phyloP scores from a whole-genome alignment of 805 yeast species.

The Wickerhamomyces bisporus region DNA sequence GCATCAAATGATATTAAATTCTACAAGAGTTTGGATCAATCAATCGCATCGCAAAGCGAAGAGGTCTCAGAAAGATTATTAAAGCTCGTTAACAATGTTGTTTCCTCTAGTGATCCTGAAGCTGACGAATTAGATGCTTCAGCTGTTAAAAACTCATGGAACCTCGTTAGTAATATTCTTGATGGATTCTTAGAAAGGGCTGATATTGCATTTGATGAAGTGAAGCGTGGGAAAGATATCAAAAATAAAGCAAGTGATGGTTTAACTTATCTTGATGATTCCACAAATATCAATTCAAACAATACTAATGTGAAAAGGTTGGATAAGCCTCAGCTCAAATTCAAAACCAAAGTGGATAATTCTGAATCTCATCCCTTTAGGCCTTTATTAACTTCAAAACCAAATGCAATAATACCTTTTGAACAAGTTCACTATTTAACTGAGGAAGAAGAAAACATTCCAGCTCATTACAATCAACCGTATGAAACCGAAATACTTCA shows the following conservation, averaged over 20 bases:
- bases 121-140: conserved; percentile 31
- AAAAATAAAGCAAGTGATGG: conserved; percentile 6
- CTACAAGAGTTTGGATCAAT: conserved; percentile 54
- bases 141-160: conserved; percentile 51
- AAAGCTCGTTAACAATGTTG: conserved; percentile 40
- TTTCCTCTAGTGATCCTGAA: conserved; percentile 31
- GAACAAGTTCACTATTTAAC: conserved; percentile 43
- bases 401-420: conserved; percentile 55
- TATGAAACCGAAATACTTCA: conserved; percentile 68
- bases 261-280: conserved; percentile 49
- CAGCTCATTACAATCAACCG: conserved; percentile 72
- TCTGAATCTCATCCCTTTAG: conserved; percentile 65
- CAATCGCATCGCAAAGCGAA: conserved; percentile 35
- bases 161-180: conserved; percentile 50
- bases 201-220: conserved; percentile 59
- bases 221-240: conserved; percentile 15
- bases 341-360: conserved; percentile 59
- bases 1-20: conserved; percentile 81
- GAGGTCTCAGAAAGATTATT: conserved; percentile 38
- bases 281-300: conserved; percentile 14
- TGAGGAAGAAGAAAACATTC: conserved; percentile 35
- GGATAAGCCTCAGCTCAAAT: conserved; percentile 65
- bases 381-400: conserved; percentile 70
- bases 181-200: conserved; percentile 74
- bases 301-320: conserved; percentile 27